Percentiles rank a stretch among this genome's conserved stretches.
phyloP scores from a whole-genome alignment of 257 asterid species.

The Scutellaria galericulata region DNA sequence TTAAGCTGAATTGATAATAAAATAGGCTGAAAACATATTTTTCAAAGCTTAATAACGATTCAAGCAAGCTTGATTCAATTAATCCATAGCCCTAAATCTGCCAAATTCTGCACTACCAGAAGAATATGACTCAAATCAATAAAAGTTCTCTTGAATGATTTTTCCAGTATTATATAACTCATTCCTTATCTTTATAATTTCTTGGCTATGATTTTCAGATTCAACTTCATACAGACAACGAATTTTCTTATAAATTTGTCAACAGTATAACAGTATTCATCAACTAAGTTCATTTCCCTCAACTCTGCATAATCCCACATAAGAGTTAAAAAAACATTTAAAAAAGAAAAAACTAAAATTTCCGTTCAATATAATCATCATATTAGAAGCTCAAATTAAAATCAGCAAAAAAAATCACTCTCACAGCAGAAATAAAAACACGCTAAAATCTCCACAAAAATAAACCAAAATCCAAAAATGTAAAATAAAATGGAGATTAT shows the following conservation, averaged over 20 bases:
- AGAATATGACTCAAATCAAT: conserved; percentile 4
- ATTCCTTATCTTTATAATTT: neutral
- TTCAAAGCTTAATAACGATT: neutral
- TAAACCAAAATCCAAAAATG: neutral
- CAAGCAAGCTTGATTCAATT: neutral
- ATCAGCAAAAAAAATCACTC: conserved; percentile 14
- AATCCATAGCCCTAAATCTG: neutral
- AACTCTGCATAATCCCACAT: conserved; percentile 17
- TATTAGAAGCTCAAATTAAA: neutral
- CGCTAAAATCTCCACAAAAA: conserved; percentile 5
- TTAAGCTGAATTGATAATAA: neutral
- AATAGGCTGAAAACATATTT: neutral
- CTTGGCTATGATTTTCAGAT: conserved; percentile 18
- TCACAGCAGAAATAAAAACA: neutral
- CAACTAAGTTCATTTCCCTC: conserved; percentile 11
- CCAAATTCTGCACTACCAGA: conserved; percentile 3
- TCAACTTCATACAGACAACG: conserved; percentile 15
- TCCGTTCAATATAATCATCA: neutral
- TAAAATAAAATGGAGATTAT: neutral
- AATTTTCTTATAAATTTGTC: neutral
- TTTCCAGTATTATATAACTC: neutral
- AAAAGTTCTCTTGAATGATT: neutral
- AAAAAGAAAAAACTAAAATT: neutral
- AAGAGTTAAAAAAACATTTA: neutral
- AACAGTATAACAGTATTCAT: conserved; percentile 25